A percentile compares a stretch with the other conserved stretches of the same genome.
phyloP scores from a whole-genome alignment of 176 grass and related monocot species.

The Bromus sterilis region DNA sequence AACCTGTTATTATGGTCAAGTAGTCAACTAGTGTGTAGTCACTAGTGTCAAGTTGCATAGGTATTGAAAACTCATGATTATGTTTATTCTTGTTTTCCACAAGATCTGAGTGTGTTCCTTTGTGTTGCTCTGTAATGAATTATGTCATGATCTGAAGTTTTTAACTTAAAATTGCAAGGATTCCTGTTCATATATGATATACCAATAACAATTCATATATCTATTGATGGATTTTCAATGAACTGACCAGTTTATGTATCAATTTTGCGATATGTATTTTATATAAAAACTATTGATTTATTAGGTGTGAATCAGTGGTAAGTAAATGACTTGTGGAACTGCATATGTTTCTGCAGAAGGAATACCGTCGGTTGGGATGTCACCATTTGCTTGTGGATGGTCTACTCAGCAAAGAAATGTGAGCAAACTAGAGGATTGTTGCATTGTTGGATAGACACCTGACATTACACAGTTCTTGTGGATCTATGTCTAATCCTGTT shows the following conservation, averaged over 20 bases:
- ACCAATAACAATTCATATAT: background rate
- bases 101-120: background rate
- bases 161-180: background rate
- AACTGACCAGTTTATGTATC: background rate
- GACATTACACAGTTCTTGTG: background rate
- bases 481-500: background rate
- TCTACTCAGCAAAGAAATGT: constrained; percentile 81
- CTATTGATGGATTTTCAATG: background rate
- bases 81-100: background rate
- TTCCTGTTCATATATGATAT: constrained; percentile 3
- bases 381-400: constrained; percentile 98
- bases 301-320: background rate
- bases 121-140: background rate
- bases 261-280: constrained; percentile 2
- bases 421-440: constrained; percentile 19
- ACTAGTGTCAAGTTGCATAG: background rate
- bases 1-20: background rate
- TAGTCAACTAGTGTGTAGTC: background rate
- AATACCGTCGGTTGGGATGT: constrained; percentile 92
- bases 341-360: constrained; percentile 63
- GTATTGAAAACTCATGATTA: background rate
- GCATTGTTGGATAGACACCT: background rate
- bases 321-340: background rate
- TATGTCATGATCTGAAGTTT: background rate
- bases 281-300: constrained; percentile 4